A percentile compares a stretch with the other conserved stretches of the same genome.
Conservation (phyloP, 140 eudicot genomes). For the Oenanthe javanica region DNA sequence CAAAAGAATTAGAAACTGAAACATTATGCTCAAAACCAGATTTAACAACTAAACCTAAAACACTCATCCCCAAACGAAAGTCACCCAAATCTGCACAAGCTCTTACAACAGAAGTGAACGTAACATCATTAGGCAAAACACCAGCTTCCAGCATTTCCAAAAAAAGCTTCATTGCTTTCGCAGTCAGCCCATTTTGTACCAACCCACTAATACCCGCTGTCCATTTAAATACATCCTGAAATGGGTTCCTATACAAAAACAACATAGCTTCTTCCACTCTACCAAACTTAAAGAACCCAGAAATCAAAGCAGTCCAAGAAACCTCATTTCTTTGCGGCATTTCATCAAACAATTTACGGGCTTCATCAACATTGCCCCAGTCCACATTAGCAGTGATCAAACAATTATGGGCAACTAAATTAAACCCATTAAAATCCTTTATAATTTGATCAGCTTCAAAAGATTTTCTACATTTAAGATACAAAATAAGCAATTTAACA, state of each 20-base stretch:
- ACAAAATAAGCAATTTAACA: constrained; percentile 55
- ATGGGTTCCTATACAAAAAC: constrained; percentile 43
- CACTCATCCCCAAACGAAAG: constrained; percentile 34
- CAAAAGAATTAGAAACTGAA: constrained; percentile 53
- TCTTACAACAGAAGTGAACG: constrained; percentile 45
- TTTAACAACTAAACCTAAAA: constrained; percentile 38
- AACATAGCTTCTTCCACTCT: constrained; percentile 50
- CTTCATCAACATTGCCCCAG: constrained; percentile 36
- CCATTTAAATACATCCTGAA: constrained; percentile 47
- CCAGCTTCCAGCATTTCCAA: constrained; percentile 42
- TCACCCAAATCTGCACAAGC: constrained; percentile 45
- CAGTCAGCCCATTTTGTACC: constrained; percentile 38
- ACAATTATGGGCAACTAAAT: constrained; percentile 56
- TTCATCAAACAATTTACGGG: constrained; percentile 65
- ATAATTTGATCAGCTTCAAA: constrained; percentile 42
- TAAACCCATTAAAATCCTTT: constrained; percentile 42
- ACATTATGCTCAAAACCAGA: constrained; percentile 44
- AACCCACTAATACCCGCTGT: constrained; percentile 65
- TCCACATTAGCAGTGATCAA: constrained; percentile 45
- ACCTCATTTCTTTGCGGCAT: constrained; percentile 83
- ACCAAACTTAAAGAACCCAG: constrained; percentile 51
- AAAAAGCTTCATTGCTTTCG: constrained; percentile 31
- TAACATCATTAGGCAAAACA: constrained; percentile 52
- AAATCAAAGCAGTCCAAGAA: constrained; percentile 65
- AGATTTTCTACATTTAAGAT: constrained; percentile 35